Conservation (phyloP, 176 grass and related monocot genomes). For the Bothriochloa decipiens region DNA sequence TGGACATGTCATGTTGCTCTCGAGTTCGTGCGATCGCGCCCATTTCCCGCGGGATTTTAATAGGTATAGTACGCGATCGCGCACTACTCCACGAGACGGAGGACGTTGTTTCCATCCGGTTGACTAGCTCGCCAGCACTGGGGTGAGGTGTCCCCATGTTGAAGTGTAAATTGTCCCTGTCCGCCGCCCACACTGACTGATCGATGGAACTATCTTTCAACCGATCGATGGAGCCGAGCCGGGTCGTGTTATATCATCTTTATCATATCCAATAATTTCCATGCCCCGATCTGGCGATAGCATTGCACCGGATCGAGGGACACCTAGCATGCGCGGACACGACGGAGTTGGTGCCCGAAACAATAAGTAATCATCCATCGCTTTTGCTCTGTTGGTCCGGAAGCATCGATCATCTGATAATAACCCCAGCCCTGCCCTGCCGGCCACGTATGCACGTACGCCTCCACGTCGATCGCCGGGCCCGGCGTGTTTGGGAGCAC, state of each 20-base stretch:
- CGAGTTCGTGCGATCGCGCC: constrained; percentile 4
- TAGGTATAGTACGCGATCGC: not conserved
- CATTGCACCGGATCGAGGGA: not conserved
- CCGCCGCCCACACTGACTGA: not conserved
- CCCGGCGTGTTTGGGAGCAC: constrained; percentile 5
- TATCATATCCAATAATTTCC: constrained; percentile 17
- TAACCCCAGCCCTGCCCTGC: not conserved
- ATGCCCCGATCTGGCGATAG: not conserved
- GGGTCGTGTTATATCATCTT: not conserved
- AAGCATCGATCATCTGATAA: not conserved
- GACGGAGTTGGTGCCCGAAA: not conserved
- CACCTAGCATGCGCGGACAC: not conserved
- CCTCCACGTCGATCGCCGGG: not conserved
- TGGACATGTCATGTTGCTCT: constrained; percentile 11
- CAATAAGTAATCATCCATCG: constrained; percentile 1
- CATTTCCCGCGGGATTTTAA: not conserved
- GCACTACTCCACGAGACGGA: not conserved
- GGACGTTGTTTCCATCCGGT: constrained; percentile 12
- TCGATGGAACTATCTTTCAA: not conserved
- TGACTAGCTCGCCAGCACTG: not conserved
- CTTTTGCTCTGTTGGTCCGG: not conserved
- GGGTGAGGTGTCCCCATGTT: not conserved
- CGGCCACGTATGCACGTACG: not conserved
- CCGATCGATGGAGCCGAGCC: no score
- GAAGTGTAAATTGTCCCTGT: constrained; percentile 1